Evolutionary conservation across 192 early-diverging fungal genomes (phyloP).

Genomic region (Backusella australiensis): DNA sequence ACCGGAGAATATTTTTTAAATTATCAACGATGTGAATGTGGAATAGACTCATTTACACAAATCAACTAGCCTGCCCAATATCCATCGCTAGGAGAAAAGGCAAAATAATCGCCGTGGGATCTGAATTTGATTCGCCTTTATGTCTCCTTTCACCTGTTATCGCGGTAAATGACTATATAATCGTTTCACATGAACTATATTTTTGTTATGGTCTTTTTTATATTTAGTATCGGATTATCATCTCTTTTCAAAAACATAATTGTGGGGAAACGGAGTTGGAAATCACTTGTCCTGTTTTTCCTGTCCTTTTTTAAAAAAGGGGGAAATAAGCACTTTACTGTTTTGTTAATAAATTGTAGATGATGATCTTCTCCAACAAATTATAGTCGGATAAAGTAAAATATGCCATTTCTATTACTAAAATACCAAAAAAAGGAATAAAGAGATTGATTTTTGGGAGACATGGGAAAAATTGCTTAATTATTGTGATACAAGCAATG

Average conservation of each 20-base stretch:
- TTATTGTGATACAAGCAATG: background rate
- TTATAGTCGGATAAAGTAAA: background rate
- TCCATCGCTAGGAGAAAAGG: background rate
- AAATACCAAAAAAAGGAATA: conserved; percentile 3
- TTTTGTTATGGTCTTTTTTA: background rate
- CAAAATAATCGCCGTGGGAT: background rate
- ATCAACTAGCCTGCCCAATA: background rate
- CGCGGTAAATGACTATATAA: background rate
- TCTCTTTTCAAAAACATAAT: background rate
- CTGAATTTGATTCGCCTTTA: background rate
- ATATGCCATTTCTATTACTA: background rate
- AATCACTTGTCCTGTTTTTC: background rate
- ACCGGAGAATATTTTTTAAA: background rate
- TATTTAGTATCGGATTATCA: background rate
- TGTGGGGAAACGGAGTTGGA: background rate
- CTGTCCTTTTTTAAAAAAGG: background rate
- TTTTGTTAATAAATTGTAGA: background rate
- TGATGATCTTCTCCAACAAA: background rate
- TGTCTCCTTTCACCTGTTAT: background rate
- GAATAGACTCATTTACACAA: background rate
- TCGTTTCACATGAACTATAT: background rate
- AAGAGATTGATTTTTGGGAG: background rate
- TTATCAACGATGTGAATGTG: background rate
- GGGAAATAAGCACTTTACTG: background rate
- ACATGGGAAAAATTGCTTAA: background rate